Evolutionary conservation across 148 eudicot species (phyloP), one percentile per base, ranked within the genome.

Genomic region (Nepenthes mirabilis): DNA sequence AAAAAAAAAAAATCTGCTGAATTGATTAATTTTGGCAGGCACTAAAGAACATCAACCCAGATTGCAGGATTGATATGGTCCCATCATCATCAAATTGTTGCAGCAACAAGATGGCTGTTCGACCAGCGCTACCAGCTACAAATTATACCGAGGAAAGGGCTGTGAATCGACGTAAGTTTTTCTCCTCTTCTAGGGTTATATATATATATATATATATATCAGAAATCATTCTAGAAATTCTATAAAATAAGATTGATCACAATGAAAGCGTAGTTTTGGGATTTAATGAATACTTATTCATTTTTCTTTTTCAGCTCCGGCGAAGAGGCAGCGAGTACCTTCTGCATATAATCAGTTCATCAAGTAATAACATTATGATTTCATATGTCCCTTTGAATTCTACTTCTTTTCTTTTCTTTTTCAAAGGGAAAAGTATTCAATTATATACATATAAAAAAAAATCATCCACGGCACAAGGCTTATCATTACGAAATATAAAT

Each of bases 291-390:
- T 7, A 51, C 13, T 61, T 67, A 37, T 52, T 37, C 35, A n/a
- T 35, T 0, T 55, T 55, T 11, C 6, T 68, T 65, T 68, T 65
- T 43, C 85, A 90, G 97, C 97, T 66, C 97, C 97, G 1, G 97
- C 86, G 78, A 89, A 89, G 79, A 89, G 97, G 78, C 97, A 89
- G 71, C 90, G 97, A 52, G 97, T 89, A 45, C 97, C 97, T 51
- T 90, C 97, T 63, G 97, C 94, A 47, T 90, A 90, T 72, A 90
- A 90, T 72, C 97, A 82, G 74, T 90, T 90, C 76, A 90, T 90
- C 69, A 90, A 86, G 97, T 90, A 83, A 85, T 57, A 2, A 11
- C 5, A 23, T 23, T 23, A 23, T 23, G 23, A 23, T 23, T 23
- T 23, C 23, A 23, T 23, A 23, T 23, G 23, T 23, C 23, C 23